These are phyloP conservation scores for Ophidiomyces ophidiicola DNA, from an alignment of 2,329 filamentous ascomycete species.

Conservation along the genomic window DNA sequence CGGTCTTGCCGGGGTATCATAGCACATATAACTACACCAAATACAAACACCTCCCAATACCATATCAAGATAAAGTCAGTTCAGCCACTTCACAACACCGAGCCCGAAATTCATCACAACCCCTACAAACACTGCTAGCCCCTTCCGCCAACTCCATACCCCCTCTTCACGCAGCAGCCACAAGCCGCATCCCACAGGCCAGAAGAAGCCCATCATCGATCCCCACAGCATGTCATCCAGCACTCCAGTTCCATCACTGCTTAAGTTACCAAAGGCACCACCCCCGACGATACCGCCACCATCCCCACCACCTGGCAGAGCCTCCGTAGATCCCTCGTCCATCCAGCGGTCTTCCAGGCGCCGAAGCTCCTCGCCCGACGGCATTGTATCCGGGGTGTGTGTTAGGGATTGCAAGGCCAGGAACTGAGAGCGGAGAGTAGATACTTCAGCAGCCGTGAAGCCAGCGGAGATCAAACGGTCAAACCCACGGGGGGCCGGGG, in stretches of 20 bases:
- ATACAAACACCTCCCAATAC: slow-evolving; percentile 8
- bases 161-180: slow-evolving; percentile 82
- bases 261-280: slow-evolving; percentile 23
- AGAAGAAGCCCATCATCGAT: slow-evolving; percentile 86
- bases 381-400: slow-evolving; percentile 82
- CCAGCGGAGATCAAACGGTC: slow-evolving; percentile 71
- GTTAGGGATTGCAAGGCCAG: slow-evolving; percentile 68
- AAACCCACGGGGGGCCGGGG: slow-evolving; percentile 62
- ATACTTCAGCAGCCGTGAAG: slow-evolving; percentile 72
- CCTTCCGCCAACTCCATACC: slow-evolving; percentile 71
- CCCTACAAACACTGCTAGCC: slow-evolving; percentile 76
- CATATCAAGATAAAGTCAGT: slow-evolving; percentile 19
- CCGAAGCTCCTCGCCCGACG: slow-evolving; percentile 60
- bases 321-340: slow-evolving; percentile 45
- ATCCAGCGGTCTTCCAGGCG: slow-evolving; percentile 84
- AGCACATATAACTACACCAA: slow-evolving; percentile 6
- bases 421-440: slow-evolving; percentile 77
- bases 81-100: slow-evolving; percentile 53
- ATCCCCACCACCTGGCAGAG: slow-evolving; percentile 29
- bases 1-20: slow-evolving; percentile 10
- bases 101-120: slow-evolving; percentile 67
- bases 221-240: slow-evolving; percentile 81
- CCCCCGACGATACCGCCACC: slow-evolving; percentile 30
- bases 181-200: slow-evolving; percentile 72
- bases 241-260: slow-evolving; percentile 36